Conservation (phyloP, 1,139 yeast species). For the Yamadazyma trypodendri region DNA sequence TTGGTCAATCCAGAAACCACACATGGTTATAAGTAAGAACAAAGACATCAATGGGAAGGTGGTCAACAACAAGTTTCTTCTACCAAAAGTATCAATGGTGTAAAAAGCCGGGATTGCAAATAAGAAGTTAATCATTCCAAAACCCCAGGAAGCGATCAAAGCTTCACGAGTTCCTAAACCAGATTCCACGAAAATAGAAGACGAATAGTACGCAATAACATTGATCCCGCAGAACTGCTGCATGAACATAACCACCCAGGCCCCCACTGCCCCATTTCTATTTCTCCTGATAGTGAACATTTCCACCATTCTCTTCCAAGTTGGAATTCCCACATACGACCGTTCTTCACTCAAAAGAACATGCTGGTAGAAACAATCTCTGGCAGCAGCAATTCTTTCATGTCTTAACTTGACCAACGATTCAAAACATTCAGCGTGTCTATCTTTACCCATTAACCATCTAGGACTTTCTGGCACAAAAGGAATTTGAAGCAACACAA, state of each 20-base stretch:
- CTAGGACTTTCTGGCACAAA: conserved; percentile 79
- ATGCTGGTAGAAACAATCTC: conserved; percentile 73
- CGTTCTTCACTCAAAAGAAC: conserved; percentile 66
- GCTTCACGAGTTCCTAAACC: conserved; percentile 63
- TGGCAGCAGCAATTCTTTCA: conserved; percentile 62
- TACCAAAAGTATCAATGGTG: conserved; percentile 78
- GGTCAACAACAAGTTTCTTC: conserved; percentile 64
- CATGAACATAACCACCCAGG: conserved; percentile 84
- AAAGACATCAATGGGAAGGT: conserved; percentile 77
- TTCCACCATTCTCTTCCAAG: conserved; percentile 50
- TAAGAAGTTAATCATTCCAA: conserved; percentile 75
- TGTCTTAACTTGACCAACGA: conserved; percentile 51
- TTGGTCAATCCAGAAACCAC: conserved; percentile 66
- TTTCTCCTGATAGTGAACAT: conserved; percentile 72
- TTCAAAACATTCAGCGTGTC: conserved; percentile 56
- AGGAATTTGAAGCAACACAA: conserved; percentile 67
- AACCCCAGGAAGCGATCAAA: conserved; percentile 80
- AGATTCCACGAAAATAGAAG: conserved; percentile 68
- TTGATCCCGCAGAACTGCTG: conserved; percentile 93
- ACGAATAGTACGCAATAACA: conserved; percentile 80
- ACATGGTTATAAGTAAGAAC: conserved; percentile 70
- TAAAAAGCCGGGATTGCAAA: conserved; percentile 84
- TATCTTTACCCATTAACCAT: conserved; percentile 71
- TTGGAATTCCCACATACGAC: conserved; percentile 51
- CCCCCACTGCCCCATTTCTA: conserved; percentile 77